Evolutionary conservation across 441 rosid species (phyloP).

Genomic region (Metrosideros polymorpha): DNA sequence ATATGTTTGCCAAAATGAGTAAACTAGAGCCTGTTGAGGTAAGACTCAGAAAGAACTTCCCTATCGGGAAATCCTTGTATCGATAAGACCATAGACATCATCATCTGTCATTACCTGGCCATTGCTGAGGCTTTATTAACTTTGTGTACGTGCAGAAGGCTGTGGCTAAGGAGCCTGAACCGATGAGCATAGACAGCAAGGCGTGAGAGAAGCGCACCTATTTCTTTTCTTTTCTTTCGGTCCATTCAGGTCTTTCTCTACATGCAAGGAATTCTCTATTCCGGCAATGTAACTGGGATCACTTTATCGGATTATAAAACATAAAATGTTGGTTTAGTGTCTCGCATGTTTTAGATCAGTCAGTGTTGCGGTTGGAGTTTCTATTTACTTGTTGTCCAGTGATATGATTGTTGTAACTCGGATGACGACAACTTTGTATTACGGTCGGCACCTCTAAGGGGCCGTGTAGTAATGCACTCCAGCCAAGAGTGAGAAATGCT

Average conservation of each 20-base stretch:
- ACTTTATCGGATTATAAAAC: neutral
- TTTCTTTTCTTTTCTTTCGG: neutral
- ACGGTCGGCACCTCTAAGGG: too few relatives aligned
- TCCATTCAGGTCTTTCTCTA: neutral
- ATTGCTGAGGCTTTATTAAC: neutral
- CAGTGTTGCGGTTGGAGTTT: neutral
- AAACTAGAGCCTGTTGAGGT: conserved; percentile 24
- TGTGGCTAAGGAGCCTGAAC: conserved; percentile 22
- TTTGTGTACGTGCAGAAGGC: conserved; percentile 34
- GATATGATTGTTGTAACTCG: neutral
- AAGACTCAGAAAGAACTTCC: conserved; percentile 15
- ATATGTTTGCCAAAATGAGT: conserved; percentile 80
- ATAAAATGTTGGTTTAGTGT: neutral
- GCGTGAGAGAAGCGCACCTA: conserved; percentile 7
- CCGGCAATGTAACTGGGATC: neutral
- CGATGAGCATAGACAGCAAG: conserved; percentile 39
- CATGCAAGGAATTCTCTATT: neutral
- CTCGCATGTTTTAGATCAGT: neutral
- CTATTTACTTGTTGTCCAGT: neutral
- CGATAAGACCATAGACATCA: neutral
- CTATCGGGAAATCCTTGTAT: neutral
- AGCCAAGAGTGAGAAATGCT: too few relatives aligned
- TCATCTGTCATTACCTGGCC: neutral
- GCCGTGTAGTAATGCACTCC: too few relatives aligned
- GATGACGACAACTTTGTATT: neutral